Evolutionary conservation across 1,139 yeast genomes (phyloP).

Genomic region (Scheffersomyces quercinus): DNA sequence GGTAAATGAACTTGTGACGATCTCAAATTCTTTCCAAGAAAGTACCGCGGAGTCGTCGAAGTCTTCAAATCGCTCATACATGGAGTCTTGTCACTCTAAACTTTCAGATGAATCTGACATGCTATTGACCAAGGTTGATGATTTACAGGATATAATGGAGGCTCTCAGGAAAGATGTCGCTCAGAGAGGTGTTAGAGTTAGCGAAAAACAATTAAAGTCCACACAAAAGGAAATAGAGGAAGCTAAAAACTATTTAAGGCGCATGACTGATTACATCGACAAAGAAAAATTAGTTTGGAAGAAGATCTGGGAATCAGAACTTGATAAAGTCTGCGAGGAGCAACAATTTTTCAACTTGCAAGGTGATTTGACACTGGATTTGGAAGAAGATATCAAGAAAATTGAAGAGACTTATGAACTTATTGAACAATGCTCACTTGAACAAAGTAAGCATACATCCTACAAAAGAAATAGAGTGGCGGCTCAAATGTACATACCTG

Average conservation of each 20-base stretch:
- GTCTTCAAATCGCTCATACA: conserved; percentile 61
- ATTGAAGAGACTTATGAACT: conserved; percentile 80
- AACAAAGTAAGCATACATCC: conserved; percentile 51
- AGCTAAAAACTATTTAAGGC: conserved; percentile 54
- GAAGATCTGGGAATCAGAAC: conserved; percentile 87
- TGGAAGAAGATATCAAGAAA: conserved; percentile 76
- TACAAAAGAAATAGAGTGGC: conserved; percentile 37
- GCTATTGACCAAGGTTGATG: conserved; percentile 81
- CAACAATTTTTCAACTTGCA: conserved; percentile 90
- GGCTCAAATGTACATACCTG: conserved; percentile 50
- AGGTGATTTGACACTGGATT: conserved; percentile 78
- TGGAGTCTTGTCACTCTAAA: conserved; percentile 74
- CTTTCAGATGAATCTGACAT: conserved; percentile 77
- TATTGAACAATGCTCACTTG: conserved; percentile 80
- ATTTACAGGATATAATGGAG: conserved; percentile 88
- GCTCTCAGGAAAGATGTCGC: conserved; percentile 91
- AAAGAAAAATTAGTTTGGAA: conserved; percentile 86
- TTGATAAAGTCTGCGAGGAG: conserved; percentile 88
- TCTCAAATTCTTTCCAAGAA: conserved; percentile 51
- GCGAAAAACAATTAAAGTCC: conserved; percentile 67
- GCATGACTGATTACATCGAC: conserved; percentile 61
- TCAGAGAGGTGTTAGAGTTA: conserved; percentile 83
- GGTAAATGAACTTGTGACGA: conserved; percentile 44
- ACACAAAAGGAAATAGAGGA: conserved; percentile 64
- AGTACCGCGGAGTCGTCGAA: conserved; percentile 42